phyloP scores from a whole-genome alignment of 352 stramenopile genomes.

The Pythium volutum region DNA sequence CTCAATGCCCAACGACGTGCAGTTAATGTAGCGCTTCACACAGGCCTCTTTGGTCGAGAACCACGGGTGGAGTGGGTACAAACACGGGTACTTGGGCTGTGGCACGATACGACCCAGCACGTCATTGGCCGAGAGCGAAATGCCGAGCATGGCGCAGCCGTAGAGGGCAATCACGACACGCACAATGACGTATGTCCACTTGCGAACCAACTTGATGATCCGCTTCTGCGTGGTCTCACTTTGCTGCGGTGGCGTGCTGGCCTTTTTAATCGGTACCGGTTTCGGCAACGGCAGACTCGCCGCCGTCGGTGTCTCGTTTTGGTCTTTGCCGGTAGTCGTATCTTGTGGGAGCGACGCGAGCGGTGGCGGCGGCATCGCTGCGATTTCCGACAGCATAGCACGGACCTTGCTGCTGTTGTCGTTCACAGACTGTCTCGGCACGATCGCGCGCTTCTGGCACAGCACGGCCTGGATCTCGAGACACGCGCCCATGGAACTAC shows the following conservation, averaged over 20 bases:
- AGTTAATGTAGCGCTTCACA: slow-evolving; percentile 12
- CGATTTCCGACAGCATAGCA: too few species aligned
- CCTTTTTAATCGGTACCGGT: too few species aligned
- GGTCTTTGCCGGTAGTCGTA: too few species aligned
- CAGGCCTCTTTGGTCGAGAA: slow-evolving; percentile 21
- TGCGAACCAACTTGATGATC: neutral
- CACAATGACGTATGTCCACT: neutral
- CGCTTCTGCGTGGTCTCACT: neutral
- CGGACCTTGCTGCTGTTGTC: too few species aligned
- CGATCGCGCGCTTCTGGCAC: neutral
- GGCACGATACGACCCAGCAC: neutral
- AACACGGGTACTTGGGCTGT: neutral
- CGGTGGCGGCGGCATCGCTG: too few species aligned
- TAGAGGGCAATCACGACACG: slow-evolving; percentile 2
- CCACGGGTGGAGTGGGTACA: slow-evolving; percentile 13
- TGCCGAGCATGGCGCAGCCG: neutral
- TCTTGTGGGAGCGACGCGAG: too few species aligned
- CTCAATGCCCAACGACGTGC: neutral
- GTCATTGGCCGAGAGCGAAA: slow-evolving; percentile 5
- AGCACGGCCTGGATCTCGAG: slow-evolving; percentile 16
- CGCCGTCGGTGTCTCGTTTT: neutral
- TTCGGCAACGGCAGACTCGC: too few species aligned
- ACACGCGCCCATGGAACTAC: slow-evolving; percentile 7
- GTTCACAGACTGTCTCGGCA: neutral
- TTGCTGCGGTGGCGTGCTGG: too few species aligned